phyloP scores from a whole-genome alignment of 345 rosid species.

The Hirschfeldia incana region DNA sequence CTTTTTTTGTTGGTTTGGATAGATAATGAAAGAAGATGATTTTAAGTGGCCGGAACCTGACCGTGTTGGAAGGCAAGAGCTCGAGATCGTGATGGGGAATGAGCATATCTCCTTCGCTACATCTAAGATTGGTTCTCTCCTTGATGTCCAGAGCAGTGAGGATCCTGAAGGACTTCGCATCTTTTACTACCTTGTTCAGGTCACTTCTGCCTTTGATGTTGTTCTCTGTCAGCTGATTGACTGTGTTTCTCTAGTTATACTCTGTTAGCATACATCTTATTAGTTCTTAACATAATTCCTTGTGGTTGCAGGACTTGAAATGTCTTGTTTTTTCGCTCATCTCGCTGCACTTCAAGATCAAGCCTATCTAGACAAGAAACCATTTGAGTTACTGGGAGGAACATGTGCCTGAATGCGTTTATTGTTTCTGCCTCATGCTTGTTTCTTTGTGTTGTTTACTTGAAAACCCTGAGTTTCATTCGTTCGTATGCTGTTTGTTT shows the following conservation, averaged over 20 bases:
- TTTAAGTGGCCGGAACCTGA: conserved; percentile 98
- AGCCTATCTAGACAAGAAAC: conserved; percentile 65
- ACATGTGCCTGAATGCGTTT: conserved; percentile 7
- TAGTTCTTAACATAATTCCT: neutral
- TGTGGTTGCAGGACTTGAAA: conserved; percentile 88
- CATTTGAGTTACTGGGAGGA: neutral
- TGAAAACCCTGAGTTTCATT: conserved; percentile 20
- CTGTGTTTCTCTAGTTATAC: neutral
- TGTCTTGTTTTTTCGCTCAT: conserved; percentile 98
- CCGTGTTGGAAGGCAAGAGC: conserved; percentile 94
- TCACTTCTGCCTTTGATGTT: conserved; percentile 11
- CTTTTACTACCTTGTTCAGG: conserved; percentile 99
- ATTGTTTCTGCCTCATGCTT: conserved; percentile 18
- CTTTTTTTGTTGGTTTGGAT: neutral
- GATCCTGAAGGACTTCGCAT: conserved; percentile 99
- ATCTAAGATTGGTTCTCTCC: conserved; percentile 97
- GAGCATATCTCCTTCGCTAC: conserved; percentile 96
- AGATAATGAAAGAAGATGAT: conserved; percentile 99
- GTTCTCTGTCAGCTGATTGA: neutral
- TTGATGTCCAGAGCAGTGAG: conserved; percentile 90
- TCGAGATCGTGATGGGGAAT: conserved; percentile 98
- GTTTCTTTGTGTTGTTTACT: conserved; percentile 29
- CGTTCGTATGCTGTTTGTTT: conserved; percentile 7
- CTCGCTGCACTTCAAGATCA: conserved; percentile 99
- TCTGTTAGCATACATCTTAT: neutral